Evolutionary conservation across 2,329 filamentous ascomycete genomes (phyloP), one percentile per base, ranked within the genome.

Genomic region (Ascochyta pisi): DNA sequence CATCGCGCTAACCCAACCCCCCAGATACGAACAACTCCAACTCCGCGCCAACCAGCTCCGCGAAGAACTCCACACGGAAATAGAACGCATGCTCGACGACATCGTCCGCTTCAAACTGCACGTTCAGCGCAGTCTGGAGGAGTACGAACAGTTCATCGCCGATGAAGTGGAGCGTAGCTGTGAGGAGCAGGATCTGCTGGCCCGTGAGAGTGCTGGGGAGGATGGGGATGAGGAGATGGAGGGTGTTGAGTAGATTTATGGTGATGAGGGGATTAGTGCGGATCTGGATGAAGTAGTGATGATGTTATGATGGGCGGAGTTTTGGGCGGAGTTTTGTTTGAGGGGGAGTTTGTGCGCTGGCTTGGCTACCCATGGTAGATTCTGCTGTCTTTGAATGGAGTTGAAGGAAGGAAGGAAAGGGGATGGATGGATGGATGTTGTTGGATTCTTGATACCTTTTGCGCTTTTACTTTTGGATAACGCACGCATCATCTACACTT

Each of bases 71-170:
- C 95, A 99, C 76, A 96, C 92, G 0, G 93, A 97, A 75, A 91
- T 97, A 68, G 95, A 97, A 79, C 89, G 88, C 67, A 96, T 98
- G 86, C 81, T 99, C 57, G 96, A 97, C 78, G 93, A 98, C 73
- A 90, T 97, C 60, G 96, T 98, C 80, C 93, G 96, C 71, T 98
- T 99, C 85, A 99, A 99, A 80, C 91, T 99, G 62, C 93, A 98
- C 71, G 83, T 99, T 47, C 95, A 99, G 76, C 93, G 92, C 79
- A 89, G 87, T 56, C 81, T 99, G 50, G 94, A 97, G 73, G 91
- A 95, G 70, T 98, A 96, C 75, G 95, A 99, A 78, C 87, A 88
- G 52, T 96, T 97, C 72, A 92, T 97, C 6, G 89, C 91, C 2
- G 91, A 96, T 63, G 94, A 98, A 78, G 87, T 97, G n/a, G 91